Evolutionary conservation across 108 stramenopile species (phyloP).

Genomic region (Cyclotella atomus): DNA sequence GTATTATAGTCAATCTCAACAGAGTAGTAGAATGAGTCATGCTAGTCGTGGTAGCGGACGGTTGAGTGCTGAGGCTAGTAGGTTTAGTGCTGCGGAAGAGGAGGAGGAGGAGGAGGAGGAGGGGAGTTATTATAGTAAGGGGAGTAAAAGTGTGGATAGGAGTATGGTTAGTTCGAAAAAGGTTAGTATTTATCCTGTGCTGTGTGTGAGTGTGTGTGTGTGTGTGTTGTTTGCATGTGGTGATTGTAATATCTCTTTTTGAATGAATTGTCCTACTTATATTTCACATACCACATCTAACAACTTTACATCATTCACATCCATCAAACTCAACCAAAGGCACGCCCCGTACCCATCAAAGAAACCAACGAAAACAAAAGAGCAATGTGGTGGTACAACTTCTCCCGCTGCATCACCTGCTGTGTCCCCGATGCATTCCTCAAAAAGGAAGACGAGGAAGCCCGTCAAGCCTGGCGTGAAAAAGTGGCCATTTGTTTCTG

Average conservation of each 20-base stretch:
- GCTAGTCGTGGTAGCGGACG: conserved; percentile 32
- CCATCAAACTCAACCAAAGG: not conserved
- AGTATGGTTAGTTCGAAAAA: conserved; percentile 9
- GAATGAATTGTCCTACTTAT: too few relatives aligned
- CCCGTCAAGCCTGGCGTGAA: conserved; percentile 52
- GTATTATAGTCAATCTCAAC: not conserved
- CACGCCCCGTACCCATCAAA: conserved; percentile 2
- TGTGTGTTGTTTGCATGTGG: too few relatives aligned
- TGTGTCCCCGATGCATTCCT: conserved; percentile 43
- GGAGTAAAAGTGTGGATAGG: conserved; percentile 4
- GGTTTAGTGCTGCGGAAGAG: too few relatives aligned
- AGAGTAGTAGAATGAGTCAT: conserved; percentile 9
- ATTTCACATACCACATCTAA: not conserved
- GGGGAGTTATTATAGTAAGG: conserved; percentile 1
- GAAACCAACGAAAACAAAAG: conserved; percentile 40
- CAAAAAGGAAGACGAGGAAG: conserved; percentile 13
- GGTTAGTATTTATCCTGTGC: too few relatives aligned
- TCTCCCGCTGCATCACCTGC: conserved; percentile 48
- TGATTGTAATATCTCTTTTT: too few relatives aligned
- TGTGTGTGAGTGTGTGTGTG: too few relatives aligned
- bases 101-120: conserved; percentile 22
- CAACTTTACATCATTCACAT: not conserved
- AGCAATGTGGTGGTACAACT: conserved; percentile 59
- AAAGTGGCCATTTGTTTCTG: conserved; percentile 51
- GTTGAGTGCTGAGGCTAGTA: conserved; percentile 18